A percentile compares a stretch with the other conserved stretches of the same genome.
phyloP scores from a whole-genome alignment of 345 rosid species.

The Eutrema heterophyllum region DNA sequence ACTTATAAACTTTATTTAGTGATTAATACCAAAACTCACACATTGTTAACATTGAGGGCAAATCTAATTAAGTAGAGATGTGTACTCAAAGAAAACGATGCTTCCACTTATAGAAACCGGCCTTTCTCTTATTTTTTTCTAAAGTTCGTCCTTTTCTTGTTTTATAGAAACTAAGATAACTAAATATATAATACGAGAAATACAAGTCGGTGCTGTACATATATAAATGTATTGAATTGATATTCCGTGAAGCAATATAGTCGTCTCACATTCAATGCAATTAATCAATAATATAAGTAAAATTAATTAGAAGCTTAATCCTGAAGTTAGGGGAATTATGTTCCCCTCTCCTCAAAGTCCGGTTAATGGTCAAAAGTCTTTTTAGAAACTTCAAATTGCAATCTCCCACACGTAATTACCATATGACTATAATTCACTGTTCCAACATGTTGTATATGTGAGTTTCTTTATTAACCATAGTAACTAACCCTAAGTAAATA shows the following conservation, averaged over 20 bases:
- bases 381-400: constrained; percentile 24
- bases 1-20: background rate
- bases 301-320: constrained; percentile 16
- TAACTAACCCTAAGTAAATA: background rate
- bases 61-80: background rate
- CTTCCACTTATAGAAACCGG: constrained; percentile 17
- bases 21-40: background rate
- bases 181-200: background rate
- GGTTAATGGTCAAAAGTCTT: constrained; percentile 28
- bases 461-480: background rate
- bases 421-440: constrained; percentile 22
- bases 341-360: constrained; percentile 32
- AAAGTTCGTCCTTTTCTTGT: constrained; percentile 12
- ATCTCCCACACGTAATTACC: constrained; percentile 13
- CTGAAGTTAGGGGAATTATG: constrained; percentile 34
- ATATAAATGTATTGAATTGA: constrained; percentile 27
- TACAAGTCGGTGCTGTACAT: constrained; percentile 28
- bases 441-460: constrained; percentile 10
- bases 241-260: constrained; percentile 23
- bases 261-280: constrained; percentile 23
- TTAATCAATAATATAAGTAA: background rate
- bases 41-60: background rate
- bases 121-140: background rate
- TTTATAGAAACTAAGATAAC: constrained; percentile 19
- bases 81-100: constrained; percentile 18